phyloP scores from a whole-genome alignment of 495 filamentous ascomycete species.

The Aspergillus sparsus region DNA sequence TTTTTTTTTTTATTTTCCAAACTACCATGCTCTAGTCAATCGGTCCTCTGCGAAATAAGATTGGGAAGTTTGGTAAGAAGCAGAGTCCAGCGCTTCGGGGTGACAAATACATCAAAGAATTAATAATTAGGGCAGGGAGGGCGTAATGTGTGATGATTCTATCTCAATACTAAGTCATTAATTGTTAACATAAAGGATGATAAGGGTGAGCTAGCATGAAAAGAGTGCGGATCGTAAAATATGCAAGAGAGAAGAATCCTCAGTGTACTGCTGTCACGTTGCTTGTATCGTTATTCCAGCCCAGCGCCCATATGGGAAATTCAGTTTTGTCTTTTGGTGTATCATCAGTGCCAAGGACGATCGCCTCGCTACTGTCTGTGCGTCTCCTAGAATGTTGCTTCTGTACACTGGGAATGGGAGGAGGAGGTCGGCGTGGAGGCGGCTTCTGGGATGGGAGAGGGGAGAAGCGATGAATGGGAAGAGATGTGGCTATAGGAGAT shows the following conservation, averaged over 20 bases:
- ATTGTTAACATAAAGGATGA: background rate
- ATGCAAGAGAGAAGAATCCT: conserved; percentile 8
- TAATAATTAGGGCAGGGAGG: background rate
- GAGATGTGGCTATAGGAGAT: conserved; percentile 48
- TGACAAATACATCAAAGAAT: background rate
- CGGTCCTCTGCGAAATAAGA: too few species aligned
- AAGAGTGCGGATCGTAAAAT: background rate
- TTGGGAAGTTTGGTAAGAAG: background rate
- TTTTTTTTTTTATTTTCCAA: too few species aligned
- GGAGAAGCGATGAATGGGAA: conserved; percentile 49
- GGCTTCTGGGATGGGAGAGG: conserved; percentile 44
- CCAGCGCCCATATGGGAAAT: conserved; percentile 46
- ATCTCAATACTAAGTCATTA: background rate
- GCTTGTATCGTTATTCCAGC: conserved; percentile 38
- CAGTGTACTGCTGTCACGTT: conserved; percentile 43
- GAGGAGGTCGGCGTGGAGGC: conserved; percentile 40
- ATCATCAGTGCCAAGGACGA: conserved; percentile 33
- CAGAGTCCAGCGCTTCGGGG: background rate
- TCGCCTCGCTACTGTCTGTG: conserved; percentile 49
- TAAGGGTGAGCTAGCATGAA: conserved; percentile 1
- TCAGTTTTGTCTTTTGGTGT: conserved; percentile 31
- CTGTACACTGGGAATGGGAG: conserved; percentile 39
- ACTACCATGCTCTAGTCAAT: too few species aligned
- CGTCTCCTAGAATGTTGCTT: conserved; percentile 45
- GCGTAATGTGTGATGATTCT: background rate